Evolutionary conservation across 345 rosid species (phyloP).

Genomic region (Camelina hispida): DNA sequence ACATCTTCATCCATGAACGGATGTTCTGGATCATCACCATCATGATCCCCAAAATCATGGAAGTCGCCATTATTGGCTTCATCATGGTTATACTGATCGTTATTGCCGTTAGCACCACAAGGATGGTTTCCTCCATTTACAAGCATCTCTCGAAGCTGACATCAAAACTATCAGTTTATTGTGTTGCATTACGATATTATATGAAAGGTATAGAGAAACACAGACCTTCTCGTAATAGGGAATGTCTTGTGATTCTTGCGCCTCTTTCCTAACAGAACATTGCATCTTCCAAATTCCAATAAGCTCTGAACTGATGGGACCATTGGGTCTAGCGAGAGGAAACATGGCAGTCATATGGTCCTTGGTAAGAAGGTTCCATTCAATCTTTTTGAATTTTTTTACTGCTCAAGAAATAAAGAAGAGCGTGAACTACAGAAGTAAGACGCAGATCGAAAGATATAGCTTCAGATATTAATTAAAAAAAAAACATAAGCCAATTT

Average conservation of each 20-base stretch:
- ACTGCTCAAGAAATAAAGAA: constrained; percentile 54
- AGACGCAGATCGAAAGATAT: constrained; percentile 25
- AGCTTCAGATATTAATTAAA: constrained; percentile 17
- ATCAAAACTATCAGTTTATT: constrained; percentile 33
- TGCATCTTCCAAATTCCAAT: constrained; percentile 63
- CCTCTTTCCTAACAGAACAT: constrained; percentile 34
- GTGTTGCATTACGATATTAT: constrained; percentile 21
- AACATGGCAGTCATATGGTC: constrained; percentile 54
- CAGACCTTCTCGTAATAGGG: constrained; percentile 80
- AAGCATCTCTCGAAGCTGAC: constrained; percentile 81
- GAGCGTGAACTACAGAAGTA: constrained; percentile 17
- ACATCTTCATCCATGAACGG: constrained; percentile 62
- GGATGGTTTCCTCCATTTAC: constrained; percentile 51
- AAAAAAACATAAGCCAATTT: constrained; percentile 21
- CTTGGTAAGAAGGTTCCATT: constrained; percentile 44
- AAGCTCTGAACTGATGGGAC: constrained; percentile 80
- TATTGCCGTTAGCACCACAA: constrained; percentile 47
- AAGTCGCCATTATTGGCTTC: constrained; percentile 54
- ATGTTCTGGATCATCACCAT: constrained; percentile 56
- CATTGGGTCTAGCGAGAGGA: constrained; percentile 78
- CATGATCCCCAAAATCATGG: constrained; percentile 59
- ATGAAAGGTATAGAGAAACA: constrained; percentile 19
- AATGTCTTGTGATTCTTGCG: constrained; percentile 49
- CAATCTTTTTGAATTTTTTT: constrained; percentile 59
- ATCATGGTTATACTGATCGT: constrained; percentile 50